Conservation (phyloP, 2,329 filamentous ascomycete genomes). For the Cladophialophora exuberans region DNA sequence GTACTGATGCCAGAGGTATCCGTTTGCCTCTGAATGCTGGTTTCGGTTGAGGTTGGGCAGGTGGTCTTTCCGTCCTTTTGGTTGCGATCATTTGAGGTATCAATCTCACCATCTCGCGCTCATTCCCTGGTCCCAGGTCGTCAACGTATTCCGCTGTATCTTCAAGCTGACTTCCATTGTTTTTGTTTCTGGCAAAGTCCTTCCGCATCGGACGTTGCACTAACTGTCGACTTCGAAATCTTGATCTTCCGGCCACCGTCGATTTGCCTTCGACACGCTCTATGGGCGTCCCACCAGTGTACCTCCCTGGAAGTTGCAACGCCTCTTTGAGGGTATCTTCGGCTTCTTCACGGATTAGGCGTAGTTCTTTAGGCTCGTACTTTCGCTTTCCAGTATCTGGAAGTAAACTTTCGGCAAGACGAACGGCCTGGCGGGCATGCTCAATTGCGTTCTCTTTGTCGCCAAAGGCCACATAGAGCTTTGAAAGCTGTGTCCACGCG, state of each 20-base stretch:
- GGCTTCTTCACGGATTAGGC: conserved; percentile 30
- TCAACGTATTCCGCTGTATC: conserved; percentile 29
- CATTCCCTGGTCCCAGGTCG: conserved; percentile 23
- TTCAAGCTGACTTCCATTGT: conserved; percentile 36
- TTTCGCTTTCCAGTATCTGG: conserved; percentile 29
- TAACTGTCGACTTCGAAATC: background rate
- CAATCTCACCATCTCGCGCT: background rate
- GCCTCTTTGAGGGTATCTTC: conserved; percentile 33
- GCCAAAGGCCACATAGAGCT: conserved; percentile 77
- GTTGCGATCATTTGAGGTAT: background rate
- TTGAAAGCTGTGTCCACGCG: conserved; percentile 77
- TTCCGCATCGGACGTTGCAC: background rate
- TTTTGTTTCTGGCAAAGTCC: conserved; percentile 16
- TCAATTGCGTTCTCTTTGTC: conserved; percentile 76
- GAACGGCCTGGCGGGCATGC: conserved; percentile 74
- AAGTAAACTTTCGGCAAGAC: conserved; percentile 53
- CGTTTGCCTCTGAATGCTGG: conserved; percentile 29
- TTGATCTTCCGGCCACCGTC: conserved; percentile 1
- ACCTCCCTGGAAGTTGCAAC: conserved; percentile 25
- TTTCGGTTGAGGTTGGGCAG: conserved; percentile 14
- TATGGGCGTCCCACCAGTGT: conserved; percentile 7
- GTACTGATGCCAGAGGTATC: too few relatives aligned
- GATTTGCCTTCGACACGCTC: conserved; percentile 19
- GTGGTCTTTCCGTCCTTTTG: conserved; percentile 9
- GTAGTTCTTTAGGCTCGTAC: conserved; percentile 34